Conservation (phyloP, 805 yeast genomes). For the Candida stauntonica region DNA sequence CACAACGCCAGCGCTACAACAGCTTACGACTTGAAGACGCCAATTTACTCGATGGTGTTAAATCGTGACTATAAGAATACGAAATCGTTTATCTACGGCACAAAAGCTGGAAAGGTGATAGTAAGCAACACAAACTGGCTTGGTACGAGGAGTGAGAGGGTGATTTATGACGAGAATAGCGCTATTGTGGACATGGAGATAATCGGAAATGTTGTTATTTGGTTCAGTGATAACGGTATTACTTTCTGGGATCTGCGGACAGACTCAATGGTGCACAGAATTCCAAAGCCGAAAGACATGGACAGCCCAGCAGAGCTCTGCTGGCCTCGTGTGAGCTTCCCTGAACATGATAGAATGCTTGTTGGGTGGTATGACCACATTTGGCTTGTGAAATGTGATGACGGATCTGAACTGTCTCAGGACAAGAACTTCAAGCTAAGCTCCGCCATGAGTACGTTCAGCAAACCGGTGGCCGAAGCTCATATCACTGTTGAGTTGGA, state of each 20-base stretch:
- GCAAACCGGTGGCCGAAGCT: slow-evolving; percentile 34
- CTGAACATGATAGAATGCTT: slow-evolving; percentile 60
- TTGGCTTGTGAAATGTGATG: slow-evolving; percentile 59
- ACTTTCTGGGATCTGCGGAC: slow-evolving; percentile 57
- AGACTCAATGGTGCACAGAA: slow-evolving; percentile 42
- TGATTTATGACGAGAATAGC: slow-evolving; percentile 50
- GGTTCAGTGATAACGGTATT: slow-evolving; percentile 85
- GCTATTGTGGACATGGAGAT: slow-evolving; percentile 67
- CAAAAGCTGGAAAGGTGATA: slow-evolving; percentile 79
- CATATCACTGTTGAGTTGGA: slow-evolving; percentile 42
- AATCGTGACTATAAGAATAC: slow-evolving; percentile 62
- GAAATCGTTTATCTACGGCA: slow-evolving; percentile 77
- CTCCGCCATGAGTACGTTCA: slow-evolving; percentile 44
- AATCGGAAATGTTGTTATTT: slow-evolving; percentile 61
- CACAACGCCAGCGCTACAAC: slow-evolving; percentile 17
- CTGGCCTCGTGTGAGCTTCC: slow-evolving; percentile 71
- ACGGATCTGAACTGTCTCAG: slow-evolving; percentile 5
- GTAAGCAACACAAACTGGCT: slow-evolving; percentile 82
- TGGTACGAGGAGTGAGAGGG: slow-evolving; percentile 69
- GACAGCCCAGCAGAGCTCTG: slow-evolving; percentile 67
- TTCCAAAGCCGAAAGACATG: slow-evolving; percentile 51
- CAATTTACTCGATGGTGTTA: slow-evolving; percentile 81
- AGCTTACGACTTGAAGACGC: slow-evolving; percentile 81
- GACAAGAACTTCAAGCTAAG: slow-evolving; percentile 27
- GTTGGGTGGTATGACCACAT: slow-evolving; percentile 82